These are phyloP conservation scores for Puccinellia tenuiflora DNA, from an alignment of 176 grass and related monocot species.

Conservation along the genomic window DNA sequence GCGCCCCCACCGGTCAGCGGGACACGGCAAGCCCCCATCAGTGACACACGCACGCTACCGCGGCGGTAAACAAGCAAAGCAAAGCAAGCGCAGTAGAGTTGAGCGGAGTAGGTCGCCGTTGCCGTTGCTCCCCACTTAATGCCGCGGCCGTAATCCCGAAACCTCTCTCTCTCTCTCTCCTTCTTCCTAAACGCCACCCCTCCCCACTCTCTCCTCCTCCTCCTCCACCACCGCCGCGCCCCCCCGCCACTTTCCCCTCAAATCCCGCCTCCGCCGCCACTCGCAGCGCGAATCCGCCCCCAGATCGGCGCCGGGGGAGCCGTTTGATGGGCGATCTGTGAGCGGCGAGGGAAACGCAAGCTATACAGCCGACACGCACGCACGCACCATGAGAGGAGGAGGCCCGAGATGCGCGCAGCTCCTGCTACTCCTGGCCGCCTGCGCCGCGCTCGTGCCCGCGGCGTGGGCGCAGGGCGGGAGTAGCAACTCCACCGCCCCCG, in stretches of 20 bases:
- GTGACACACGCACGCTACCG: background rate
- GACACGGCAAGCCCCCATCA: background rate
- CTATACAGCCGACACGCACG: background rate
- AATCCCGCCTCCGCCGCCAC: conserved; percentile 24
- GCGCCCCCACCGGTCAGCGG: background rate
- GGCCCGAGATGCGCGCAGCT: background rate
- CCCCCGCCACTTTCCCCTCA: conserved; percentile 26
- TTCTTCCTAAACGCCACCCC: conserved; percentile 19
- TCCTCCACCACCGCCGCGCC: background rate
- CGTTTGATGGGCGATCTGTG: conserved; percentile 41
- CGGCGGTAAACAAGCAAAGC: background rate
- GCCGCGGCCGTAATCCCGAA: conserved; percentile 26
- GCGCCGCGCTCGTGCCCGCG: background rate
- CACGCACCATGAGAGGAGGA: conserved; percentile 5
- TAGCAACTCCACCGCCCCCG: background rate
- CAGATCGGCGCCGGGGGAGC: conserved; percentile 31
- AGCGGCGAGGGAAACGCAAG: background rate
- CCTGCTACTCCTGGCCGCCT: conserved; percentile 18
- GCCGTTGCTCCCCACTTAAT: conserved; percentile 32
- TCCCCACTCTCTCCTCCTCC: too few relatives aligned
- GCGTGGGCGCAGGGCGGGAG: conserved; percentile 18
- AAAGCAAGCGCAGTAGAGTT: background rate
- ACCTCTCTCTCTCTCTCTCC: background rate
- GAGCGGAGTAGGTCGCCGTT: conserved; percentile 28
- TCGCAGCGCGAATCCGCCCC: background rate